These are phyloP conservation scores for Starmerella riodocensis DNA, from an alignment of 805 yeast genomes.

Conservation along the genomic window DNA sequence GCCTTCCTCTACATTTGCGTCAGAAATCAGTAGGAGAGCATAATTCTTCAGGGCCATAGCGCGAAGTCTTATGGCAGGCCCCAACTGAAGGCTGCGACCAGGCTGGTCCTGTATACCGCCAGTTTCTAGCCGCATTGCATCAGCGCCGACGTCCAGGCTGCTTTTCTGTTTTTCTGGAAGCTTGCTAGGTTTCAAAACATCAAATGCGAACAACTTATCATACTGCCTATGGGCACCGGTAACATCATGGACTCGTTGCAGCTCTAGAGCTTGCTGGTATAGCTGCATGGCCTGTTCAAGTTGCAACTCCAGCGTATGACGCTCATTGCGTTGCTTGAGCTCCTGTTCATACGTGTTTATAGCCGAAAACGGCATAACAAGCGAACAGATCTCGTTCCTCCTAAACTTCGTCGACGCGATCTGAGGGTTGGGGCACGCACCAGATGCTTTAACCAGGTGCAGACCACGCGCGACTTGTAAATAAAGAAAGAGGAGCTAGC, in stretches of 20 bases:
- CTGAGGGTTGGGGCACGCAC: too few species aligned
- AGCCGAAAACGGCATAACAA: slow-evolving; percentile 48
- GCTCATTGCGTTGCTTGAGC: slow-evolving; percentile 55
- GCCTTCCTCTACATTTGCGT: slow-evolving; percentile 15
- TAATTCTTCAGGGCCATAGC: slow-evolving; percentile 71
- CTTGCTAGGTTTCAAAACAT: slow-evolving; percentile 37
- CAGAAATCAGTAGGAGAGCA: slow-evolving; percentile 51
- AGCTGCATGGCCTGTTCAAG: slow-evolving; percentile 70
- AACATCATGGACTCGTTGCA: slow-evolving; percentile 41
- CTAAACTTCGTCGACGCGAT: not conserved
- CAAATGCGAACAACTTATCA: slow-evolving; percentile 50
- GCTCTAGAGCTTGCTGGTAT: slow-evolving; percentile 55
- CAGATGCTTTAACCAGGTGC: too few species aligned
- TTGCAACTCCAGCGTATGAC: slow-evolving; percentile 83
- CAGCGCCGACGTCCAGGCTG: not conserved
- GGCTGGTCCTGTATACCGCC: too few species aligned
- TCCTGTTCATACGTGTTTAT: slow-evolving; percentile 68
- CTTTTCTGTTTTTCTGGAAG: not conserved
- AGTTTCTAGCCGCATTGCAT: too few species aligned
- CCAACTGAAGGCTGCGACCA: slow-evolving; percentile 8
- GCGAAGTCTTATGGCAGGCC: slow-evolving; percentile 51
- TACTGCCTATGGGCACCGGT: slow-evolving; percentile 43
- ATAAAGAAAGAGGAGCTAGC: too few species aligned
- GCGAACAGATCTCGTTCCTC: not conserved
- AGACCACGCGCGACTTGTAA: too few species aligned